A percentile compares a stretch with the other conserved stretches of the same genome.
These are phyloP conservation scores for Beauveria medogensis DNA, from an alignment of 2,329 filamentous ascomycete species.

Conservation along the genomic window DNA sequence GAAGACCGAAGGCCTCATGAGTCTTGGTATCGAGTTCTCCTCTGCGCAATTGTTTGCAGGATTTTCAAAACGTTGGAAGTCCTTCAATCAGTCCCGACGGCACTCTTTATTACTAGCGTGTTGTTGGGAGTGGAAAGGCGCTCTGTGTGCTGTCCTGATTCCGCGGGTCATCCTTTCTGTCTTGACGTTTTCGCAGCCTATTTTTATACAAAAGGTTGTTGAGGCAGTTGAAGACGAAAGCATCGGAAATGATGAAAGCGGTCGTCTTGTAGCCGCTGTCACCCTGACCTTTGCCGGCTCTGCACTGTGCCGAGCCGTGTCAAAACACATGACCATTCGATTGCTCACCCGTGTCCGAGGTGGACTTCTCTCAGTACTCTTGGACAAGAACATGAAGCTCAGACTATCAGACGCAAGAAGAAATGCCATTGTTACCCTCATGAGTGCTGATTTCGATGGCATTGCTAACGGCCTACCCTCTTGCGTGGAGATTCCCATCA, in stretches of 20 bases:
- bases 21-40: background rate
- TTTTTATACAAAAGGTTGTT: background rate
- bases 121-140: slow-evolving; percentile 16
- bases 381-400: background rate
- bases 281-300: background rate
- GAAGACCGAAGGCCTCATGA: background rate
- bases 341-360: background rate
- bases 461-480: background rate
- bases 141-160: background rate
- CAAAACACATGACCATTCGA: background rate
- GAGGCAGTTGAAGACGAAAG: slow-evolving; percentile 10
- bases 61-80: background rate
- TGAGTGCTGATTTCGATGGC: background rate
- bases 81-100: background rate
- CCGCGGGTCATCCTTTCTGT: background rate
- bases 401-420: background rate
- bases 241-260: slow-evolving; percentile 10
- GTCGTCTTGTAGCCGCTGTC: background rate
- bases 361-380: background rate
- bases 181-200: background rate
- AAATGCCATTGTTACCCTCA: background rate
- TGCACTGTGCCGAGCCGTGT: background rate
- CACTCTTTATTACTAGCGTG: slow-evolving; percentile 10
- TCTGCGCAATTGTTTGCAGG: background rate
- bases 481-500: background rate